Conservation (phyloP, 306 rosid genomes). For the Acmispon strigosus region DNA sequence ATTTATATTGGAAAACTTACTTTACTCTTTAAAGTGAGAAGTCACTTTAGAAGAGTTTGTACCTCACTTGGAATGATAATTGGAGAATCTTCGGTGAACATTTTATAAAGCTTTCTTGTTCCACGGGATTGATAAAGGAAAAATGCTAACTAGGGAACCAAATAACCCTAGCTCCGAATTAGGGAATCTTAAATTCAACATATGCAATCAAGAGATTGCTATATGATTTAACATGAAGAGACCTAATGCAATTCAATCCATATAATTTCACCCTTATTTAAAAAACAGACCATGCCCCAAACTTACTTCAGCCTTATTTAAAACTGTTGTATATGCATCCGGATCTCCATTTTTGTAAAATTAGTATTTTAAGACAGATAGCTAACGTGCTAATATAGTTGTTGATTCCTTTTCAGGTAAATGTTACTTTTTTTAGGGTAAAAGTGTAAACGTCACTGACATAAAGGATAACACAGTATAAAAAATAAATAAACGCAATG, state of each 20-base stretch:
- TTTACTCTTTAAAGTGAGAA: too few relatives aligned
- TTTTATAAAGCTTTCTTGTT: neutral
- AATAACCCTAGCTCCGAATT: neutral
- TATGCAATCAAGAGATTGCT: neutral
- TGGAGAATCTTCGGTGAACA: neutral
- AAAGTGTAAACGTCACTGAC: neutral
- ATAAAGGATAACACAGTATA: neutral
- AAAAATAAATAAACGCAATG: neutral
- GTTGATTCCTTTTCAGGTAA: neutral
- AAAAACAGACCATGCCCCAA: neutral
- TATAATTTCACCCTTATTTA: neutral
- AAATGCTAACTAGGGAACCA: too few relatives aligned
- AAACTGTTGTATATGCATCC: neutral
- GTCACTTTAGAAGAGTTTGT: neutral
- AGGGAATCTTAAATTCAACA: neutral
- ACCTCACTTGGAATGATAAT: neutral
- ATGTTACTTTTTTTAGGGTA: neutral
- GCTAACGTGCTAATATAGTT: neutral
- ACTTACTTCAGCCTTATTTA: neutral
- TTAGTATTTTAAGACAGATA: neutral
- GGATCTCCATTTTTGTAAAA: neutral
- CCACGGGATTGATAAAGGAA: too few relatives aligned
- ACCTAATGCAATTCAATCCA: neutral
- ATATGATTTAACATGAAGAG: neutral
- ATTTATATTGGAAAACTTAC: too few relatives aligned